A percentile compares a stretch with the other conserved stretches of the same genome.
Conservation (phyloP, 306 rosid species). For the Casuarina equisetifolia region DNA sequence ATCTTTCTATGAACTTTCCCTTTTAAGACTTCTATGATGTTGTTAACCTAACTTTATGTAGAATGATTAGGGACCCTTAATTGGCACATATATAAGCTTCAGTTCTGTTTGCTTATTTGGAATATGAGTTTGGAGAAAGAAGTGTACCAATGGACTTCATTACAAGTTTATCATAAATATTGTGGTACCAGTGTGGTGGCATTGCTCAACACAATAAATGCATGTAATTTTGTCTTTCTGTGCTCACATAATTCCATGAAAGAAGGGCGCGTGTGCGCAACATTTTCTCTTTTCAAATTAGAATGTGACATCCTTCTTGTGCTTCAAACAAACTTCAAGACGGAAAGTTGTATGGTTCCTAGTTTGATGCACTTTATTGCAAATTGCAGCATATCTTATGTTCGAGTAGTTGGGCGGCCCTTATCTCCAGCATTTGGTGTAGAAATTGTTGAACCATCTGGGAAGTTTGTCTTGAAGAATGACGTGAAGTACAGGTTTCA, state of each 20-base stretch:
- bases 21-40: background rate
- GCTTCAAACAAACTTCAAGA: background rate
- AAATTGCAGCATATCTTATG: constrained; percentile 67
- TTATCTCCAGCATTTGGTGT: constrained; percentile 63
- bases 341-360: constrained; percentile 20
- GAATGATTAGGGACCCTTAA: constrained; percentile 1
- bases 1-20: background rate
- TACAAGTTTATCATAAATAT: background rate
- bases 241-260: background rate
- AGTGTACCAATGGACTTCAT: background rate
- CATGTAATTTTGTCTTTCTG: background rate
- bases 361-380: constrained; percentile 25
- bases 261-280: background rate
- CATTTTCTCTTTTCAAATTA: background rate
- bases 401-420: constrained; percentile 59
- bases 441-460: constrained; percentile 57
- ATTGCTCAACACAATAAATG: background rate
- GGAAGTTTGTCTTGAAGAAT: constrained; percentile 54
- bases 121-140: background rate
- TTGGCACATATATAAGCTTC: background rate
- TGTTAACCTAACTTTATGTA: constrained; percentile 1
- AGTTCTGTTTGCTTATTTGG: background rate
- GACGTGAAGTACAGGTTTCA: constrained; percentile 28
- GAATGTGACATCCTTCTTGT: background rate
- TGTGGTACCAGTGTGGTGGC: background rate